Conservation (phyloP, 1,284 basidiomycete genomes). For the Veloporphyrellus conicus region DNA sequence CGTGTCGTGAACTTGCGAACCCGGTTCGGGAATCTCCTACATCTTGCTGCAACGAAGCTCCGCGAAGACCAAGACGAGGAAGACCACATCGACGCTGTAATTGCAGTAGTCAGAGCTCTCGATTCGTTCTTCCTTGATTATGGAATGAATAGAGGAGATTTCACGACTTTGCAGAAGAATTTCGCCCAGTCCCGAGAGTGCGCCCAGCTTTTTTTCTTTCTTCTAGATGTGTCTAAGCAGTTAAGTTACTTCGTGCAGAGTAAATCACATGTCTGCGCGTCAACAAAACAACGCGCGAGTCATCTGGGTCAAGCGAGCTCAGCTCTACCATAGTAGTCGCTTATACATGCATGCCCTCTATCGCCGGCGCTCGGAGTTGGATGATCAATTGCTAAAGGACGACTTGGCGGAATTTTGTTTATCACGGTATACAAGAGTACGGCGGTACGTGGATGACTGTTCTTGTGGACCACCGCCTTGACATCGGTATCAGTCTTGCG, state of each 20-base stretch:
- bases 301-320: constrained; percentile 77
- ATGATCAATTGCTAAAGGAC: constrained; percentile 68
- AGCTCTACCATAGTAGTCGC: constrained; percentile 68
- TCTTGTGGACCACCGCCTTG: constrained; percentile 1
- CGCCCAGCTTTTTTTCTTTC: constrained; percentile 28
- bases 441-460: constrained; percentile 47
- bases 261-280: constrained; percentile 64
- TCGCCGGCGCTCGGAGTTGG: constrained; percentile 74
- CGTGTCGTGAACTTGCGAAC: constrained; percentile 56
- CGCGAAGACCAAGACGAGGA: constrained; percentile 58
- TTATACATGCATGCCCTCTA: constrained; percentile 78
- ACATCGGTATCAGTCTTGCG: constrained; percentile 51
- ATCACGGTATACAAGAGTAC: constrained; percentile 78
- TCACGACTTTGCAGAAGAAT: constrained; percentile 62
- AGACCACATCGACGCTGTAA: constrained; percentile 90
- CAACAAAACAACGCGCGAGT: constrained; percentile 74
- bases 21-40: constrained; percentile 68
- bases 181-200: constrained; percentile 68
- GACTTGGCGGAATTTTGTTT: constrained; percentile 83
- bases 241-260: constrained; percentile 34
- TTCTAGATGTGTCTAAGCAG: neutral
- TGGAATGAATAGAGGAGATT: constrained; percentile 57
- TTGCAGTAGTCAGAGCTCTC: constrained; percentile 64
- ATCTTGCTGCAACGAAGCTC: constrained; percentile 67
- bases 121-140: constrained; percentile 76